Conservation (phyloP, 2,329 filamentous ascomycete species). For the Apiospora phragmitis region DNA sequence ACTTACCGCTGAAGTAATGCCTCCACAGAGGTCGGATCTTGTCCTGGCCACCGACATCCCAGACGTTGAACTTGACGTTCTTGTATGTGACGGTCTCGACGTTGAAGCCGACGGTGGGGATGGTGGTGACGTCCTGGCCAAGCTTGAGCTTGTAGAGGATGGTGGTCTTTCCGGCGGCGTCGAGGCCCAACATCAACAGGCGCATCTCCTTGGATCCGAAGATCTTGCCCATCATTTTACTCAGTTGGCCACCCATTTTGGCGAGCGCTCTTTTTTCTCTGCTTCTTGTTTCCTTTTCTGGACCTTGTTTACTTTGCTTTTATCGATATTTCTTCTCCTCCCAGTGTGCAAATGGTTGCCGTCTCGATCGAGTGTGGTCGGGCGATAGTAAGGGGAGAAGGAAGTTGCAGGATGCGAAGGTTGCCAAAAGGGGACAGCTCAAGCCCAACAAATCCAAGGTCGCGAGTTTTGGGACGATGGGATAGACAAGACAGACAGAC, state of each 20-base stretch:
- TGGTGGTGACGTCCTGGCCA: conserved; percentile 96
- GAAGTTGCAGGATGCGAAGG: not conserved
- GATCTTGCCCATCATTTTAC: conserved; percentile 97
- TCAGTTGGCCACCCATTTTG: conserved; percentile 89
- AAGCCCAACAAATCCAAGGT: not conserved
- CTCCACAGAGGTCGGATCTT: conserved; percentile 97
- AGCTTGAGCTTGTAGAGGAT: conserved; percentile 99
- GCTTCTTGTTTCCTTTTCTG: not conserved
- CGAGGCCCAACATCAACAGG: conserved; percentile 94
- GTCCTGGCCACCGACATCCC: conserved; percentile 98
- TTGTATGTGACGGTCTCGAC: conserved; percentile 99
- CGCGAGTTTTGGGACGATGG: not conserved
- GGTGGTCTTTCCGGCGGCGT: conserved; percentile 98
- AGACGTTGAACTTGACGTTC: conserved; percentile 99
- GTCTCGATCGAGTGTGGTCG: not conserved
- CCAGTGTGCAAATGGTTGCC: not conserved
- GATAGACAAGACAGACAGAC: not conserved
- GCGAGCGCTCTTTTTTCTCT: not conserved
- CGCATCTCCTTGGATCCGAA: conserved; percentile 99
- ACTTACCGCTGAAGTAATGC: conserved; percentile 86
- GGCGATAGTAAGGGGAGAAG: conserved; percentile 1
- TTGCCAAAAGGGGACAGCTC: conserved; percentile 2
- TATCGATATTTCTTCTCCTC: not conserved
- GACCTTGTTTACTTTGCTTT: not conserved
- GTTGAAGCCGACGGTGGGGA: conserved; percentile 98